These are phyloP conservation scores for Thalassiosira livingstoniorum DNA, from an alignment of 352 stramenopile species.

Conservation along the genomic window DNA sequence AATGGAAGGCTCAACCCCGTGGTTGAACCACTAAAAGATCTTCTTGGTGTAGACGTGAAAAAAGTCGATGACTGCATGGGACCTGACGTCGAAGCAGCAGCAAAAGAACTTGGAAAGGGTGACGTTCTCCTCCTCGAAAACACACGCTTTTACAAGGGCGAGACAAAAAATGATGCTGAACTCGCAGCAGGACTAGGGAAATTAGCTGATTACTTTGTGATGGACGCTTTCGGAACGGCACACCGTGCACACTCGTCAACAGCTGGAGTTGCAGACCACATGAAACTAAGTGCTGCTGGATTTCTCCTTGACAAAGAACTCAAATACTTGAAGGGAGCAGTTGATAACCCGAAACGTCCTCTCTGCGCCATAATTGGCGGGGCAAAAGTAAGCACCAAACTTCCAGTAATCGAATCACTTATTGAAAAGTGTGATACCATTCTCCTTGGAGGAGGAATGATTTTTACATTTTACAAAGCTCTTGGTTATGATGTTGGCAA, in stretches of 20 bases:
- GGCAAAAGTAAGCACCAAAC: conserved; percentile 99
- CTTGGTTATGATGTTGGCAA: conserved; percentile 95
- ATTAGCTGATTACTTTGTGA: conserved; percentile 94
- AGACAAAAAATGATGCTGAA: conserved; percentile 94
- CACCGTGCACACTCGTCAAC: conserved; percentile 99
- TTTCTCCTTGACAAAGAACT: conserved; percentile 99
- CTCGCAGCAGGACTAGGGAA: conserved; percentile 92
- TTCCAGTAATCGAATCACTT: conserved; percentile 99
- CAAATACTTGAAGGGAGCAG: conserved; percentile 98
- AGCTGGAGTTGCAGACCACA: conserved; percentile 93
- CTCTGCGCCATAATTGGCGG: conserved; percentile 98
- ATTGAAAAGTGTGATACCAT: conserved; percentile 99
- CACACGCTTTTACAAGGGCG: conserved; percentile 97
- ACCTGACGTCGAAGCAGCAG: conserved; percentile 87
- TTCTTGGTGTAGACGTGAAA: conserved; percentile 91
- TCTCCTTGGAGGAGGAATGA: conserved; percentile 99
- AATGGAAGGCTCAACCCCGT: conserved; percentile 86
- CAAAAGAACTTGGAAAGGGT: conserved; percentile 67
- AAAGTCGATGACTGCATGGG: conserved; percentile 97
- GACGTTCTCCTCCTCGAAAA: conserved; percentile 98
- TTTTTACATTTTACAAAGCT: conserved; percentile 99
- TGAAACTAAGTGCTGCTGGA: conserved; percentile 89
- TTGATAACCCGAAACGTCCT: conserved; percentile 96
- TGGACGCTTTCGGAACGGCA: conserved; percentile 99
- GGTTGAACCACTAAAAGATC: conserved; percentile 83